Base-by-base conservation (phyloP, 2,329 filamentous ascomycete species). In the Raffaelea arxii region DNA sequence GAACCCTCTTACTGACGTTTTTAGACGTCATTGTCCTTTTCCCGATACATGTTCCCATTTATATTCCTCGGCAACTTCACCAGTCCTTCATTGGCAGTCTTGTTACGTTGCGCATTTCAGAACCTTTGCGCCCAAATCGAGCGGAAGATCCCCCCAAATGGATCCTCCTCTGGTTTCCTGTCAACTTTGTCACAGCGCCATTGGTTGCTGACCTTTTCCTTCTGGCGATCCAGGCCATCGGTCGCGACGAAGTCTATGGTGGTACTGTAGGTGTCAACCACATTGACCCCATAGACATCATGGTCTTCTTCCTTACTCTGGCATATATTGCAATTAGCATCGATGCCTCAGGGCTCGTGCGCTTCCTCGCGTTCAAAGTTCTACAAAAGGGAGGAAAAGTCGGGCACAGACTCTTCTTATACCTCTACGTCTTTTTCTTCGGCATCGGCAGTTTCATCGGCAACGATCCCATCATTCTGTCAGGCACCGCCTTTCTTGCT, bases 301-400 rank as follows among this genome's bases (percentile, higher is more conserved):
- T 87, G 80, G 64, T 71, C 16, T 87, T 87, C 63, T 87, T 88
- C 64, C 67, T 87, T 38, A 84, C 81, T 0, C 60, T 86, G 38
- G 83, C 84, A 3, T 88, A 87, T 55, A 86, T 87, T 49, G 83
- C 84, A 41, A 85, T 88, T 40, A 86, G 82, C 0, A 84, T 87
- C 49, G 84, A 87, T 53, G 82, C 84, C 3, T 86, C 83, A 0
- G 84, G 84, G 4, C 67, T 87, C 16, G 86, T 87, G 55, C 68
- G 82, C 46, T 87, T 71, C 51, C 59, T 86, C 21, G 82, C 84
- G 0, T 85, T 84, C 66, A 83, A 77, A 50, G 82, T 86, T 0
- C 66, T 87, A 3, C 71, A 82, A 48, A 78, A 74, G 63, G 82
- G 79, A 41, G 82, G 83, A 4, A 71, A 78, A 49, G 72, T 74